phyloP scores from a whole-genome alignment of 2,329 filamentous ascomycete species.

The Phaeosphaeria sp. region DNA sequence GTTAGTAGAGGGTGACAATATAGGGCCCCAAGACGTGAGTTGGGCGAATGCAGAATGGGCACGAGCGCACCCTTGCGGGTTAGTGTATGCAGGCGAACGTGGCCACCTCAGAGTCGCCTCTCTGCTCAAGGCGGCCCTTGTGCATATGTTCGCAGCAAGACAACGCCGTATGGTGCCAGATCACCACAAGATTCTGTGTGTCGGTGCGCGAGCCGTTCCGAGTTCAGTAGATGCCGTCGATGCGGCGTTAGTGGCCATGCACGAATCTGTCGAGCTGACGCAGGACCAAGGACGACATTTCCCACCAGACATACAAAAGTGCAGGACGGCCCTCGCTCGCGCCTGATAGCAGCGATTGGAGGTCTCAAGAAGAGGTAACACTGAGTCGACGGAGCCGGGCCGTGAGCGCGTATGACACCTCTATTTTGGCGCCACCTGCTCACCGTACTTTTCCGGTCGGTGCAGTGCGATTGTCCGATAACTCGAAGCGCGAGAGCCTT shows the following conservation, averaged over 20 bases:
- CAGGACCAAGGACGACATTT: slow-evolving; percentile 25
- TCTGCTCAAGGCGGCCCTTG: slow-evolving; percentile 30
- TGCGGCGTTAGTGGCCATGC: slow-evolving; percentile 17
- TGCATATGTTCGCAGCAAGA: slow-evolving; percentile 45
- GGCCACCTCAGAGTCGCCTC: slow-evolving; percentile 47
- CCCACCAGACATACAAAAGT: slow-evolving; percentile 7
- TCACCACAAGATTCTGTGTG: slow-evolving; percentile 35
- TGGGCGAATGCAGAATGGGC: slow-evolving; percentile 49
- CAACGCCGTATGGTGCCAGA: slow-evolving; percentile 45
- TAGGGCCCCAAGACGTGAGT: slow-evolving; percentile 44
- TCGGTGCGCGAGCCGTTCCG: slow-evolving; percentile 46
- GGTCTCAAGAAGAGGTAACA: slow-evolving; percentile 6
- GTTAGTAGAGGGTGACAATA: slow-evolving; percentile 48
- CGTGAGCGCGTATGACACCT: slow-evolving; percentile 17
- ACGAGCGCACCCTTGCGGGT: slow-evolving; percentile 44
- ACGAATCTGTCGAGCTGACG: slow-evolving; percentile 22
- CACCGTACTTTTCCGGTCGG: slow-evolving; percentile 26
- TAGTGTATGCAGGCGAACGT: slow-evolving; percentile 50
- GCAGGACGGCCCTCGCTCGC: slow-evolving; percentile 13
- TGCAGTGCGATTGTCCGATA: background rate
- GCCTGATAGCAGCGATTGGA: slow-evolving; percentile 10
- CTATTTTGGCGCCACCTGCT: slow-evolving; percentile 25
- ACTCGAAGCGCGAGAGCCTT: background rate
- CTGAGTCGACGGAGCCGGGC: slow-evolving; percentile 10
- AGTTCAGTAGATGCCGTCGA: slow-evolving; percentile 21